A percentile compares a stretch with the other conserved stretches of the same genome.
Evolutionary conservation across 495 filamentous ascomycete species (phyloP).

Genomic region (Neurospora pannonica): DNA sequence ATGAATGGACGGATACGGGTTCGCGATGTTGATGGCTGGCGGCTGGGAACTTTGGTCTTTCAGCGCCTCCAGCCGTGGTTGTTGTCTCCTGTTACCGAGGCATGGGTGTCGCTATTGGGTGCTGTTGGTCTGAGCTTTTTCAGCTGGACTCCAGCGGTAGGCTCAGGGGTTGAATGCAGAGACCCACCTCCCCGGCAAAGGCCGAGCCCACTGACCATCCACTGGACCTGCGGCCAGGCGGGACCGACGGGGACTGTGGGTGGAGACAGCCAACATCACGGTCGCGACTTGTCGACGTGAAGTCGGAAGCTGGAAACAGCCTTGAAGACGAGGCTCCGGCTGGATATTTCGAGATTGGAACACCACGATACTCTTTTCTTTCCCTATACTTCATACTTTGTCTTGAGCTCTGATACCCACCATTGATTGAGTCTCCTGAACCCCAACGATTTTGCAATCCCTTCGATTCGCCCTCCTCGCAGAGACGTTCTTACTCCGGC

Average conservation of each 20-base stretch:
- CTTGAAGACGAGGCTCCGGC: conserved; percentile 3
- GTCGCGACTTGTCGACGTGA: not conserved
- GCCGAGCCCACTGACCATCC: not conserved
- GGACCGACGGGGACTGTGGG: not conserved
- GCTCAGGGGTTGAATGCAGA: not conserved
- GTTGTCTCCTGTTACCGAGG: not conserved
- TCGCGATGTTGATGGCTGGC: not conserved
- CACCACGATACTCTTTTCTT: not conserved
- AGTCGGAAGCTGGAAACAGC: conserved; percentile 4
- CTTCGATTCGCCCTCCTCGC: not conserved
- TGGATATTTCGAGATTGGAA: not conserved
- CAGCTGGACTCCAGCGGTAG: not conserved
- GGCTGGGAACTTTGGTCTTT: not conserved
- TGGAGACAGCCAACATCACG: not conserved
- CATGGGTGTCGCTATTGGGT: not conserved
- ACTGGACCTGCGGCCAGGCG: not conserved
- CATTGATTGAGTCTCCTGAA: not conserved
- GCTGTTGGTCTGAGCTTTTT: not conserved
- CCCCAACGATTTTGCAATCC: not conserved
- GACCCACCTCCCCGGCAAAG: not conserved
- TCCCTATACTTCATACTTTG: not conserved
- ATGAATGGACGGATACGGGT: not conserved
- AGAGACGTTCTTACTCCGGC: not conserved
- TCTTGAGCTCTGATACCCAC: not conserved
- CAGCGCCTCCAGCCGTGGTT: not conserved